A percentile compares a stretch with the other conserved stretches of the same genome.
Evolutionary conservation across 2,329 filamentous ascomycete genomes (phyloP).

Genomic region (Xylaria sp.): DNA sequence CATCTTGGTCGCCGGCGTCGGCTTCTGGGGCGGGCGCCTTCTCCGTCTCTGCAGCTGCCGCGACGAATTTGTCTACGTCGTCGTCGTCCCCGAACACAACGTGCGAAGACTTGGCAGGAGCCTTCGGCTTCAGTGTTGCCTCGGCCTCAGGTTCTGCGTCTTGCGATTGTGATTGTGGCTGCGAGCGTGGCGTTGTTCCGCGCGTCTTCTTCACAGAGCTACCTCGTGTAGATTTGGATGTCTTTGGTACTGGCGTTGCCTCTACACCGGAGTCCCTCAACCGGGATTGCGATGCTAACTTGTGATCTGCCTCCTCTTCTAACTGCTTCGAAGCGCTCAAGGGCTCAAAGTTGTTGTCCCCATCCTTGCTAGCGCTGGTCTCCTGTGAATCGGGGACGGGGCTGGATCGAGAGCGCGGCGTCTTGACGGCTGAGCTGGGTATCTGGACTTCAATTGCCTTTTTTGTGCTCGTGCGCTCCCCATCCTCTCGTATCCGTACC

Average conservation of each 20-base stretch:
- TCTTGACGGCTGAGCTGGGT: slow-evolving; percentile 31
- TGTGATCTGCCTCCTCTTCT: slow-evolving; percentile 41
- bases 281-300: slow-evolving; percentile 32
- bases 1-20: slow-evolving; percentile 29
- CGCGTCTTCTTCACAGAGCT: slow-evolving; percentile 33
- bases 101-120: slow-evolving; percentile 39
- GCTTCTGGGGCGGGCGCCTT: slow-evolving; percentile 6
- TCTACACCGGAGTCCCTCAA: slow-evolving; percentile 27
- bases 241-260: slow-evolving; percentile 27
- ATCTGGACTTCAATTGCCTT: slow-evolving; percentile 36
- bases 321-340: slow-evolving; percentile 41
- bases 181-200: background rate
- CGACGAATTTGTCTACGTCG: slow-evolving; percentile 42
- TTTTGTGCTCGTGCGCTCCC: slow-evolving; percentile 21
- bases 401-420: slow-evolving; percentile 22
- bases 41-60: slow-evolving; percentile 33
- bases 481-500: slow-evolving; percentile 33
- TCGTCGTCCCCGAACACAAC: slow-evolving; percentile 43
- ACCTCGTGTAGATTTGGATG: slow-evolving; percentile 34
- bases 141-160: slow-evolving; percentile 28
- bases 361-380: slow-evolving; percentile 13
- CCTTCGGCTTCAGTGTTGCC: slow-evolving; percentile 26
- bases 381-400: slow-evolving; percentile 36
- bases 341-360: slow-evolving; percentile 26
- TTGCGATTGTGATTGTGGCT: background rate